phyloP scores from a whole-genome alignment of 148 eudicot genomes.

The Rhododendron kiyosumense region DNA sequence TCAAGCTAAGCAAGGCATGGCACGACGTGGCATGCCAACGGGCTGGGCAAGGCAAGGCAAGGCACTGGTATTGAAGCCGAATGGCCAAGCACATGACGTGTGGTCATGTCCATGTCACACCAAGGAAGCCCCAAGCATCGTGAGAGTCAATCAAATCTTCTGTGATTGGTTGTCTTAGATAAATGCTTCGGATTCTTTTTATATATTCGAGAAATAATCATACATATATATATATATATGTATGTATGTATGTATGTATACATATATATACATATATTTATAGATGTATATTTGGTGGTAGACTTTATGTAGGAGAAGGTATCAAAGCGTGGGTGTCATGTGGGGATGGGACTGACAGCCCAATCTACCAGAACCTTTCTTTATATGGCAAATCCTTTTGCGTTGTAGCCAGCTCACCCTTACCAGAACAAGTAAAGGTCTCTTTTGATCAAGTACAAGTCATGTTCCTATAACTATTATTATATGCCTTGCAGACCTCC shows the following conservation, averaged over 20 bases:
- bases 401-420: not conserved
- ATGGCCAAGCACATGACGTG: not conserved
- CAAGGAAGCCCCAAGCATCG: not conserved
- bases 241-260: rapidly evolving
- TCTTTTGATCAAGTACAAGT: not conserved
- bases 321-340: not conserved
- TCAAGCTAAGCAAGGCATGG: not conserved
- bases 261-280: too few species aligned
- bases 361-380: not conserved
- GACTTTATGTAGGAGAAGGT: not conserved
- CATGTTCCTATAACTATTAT: not conserved
- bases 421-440: not conserved
- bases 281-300: not conserved
- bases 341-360: not conserved
- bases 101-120: not conserved
- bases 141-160: not conserved
- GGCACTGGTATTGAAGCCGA: not conserved
- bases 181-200: not conserved
- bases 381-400: not conserved
- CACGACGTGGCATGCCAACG: not conserved
- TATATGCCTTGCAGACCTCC: not conserved
- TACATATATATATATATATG: too few species aligned
- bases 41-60: not conserved
- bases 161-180: not conserved
- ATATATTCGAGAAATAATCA: too few species aligned